A percentile compares a stretch with the other conserved stretches of the same genome.
These are phyloP conservation scores for Fusarium praegraminearum DNA, from an alignment of 2,329 filamentous ascomycete species.

Conservation along the genomic window DNA sequence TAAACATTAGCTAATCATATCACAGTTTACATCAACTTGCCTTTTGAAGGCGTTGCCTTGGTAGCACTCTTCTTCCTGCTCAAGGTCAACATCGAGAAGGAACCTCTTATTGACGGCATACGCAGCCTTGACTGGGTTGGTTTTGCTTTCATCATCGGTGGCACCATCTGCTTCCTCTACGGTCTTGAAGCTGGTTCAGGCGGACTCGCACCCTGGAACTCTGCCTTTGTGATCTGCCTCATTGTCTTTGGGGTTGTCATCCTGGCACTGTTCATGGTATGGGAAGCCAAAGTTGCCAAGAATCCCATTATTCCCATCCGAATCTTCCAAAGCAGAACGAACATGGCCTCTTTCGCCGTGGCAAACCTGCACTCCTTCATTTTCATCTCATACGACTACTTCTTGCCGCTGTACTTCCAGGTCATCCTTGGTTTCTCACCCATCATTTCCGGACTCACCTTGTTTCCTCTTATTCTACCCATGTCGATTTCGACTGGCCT, in stretches of 20 bases:
- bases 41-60: conserved; percentile 59
- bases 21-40: conserved; percentile 69
- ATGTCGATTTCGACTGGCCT: conserved; percentile 71
- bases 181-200: conserved; percentile 84
- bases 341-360: conserved; percentile 72
- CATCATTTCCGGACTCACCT: conserved; percentile 77
- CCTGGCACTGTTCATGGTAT: conserved; percentile 74
- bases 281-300: conserved; percentile 77
- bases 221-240: conserved; percentile 79
- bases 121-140: conserved; percentile 71
- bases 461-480: conserved; percentile 77
- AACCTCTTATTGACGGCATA: conserved; percentile 70
- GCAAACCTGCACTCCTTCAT: conserved; percentile 80
- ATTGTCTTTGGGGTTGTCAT: conserved; percentile 77
- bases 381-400: conserved; percentile 83
- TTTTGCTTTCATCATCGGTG: conserved; percentile 73
- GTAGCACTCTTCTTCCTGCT: conserved; percentile 69
- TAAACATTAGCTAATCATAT: background rate
- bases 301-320: conserved; percentile 82
- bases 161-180: conserved; percentile 88
- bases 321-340: conserved; percentile 75
- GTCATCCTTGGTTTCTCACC: conserved; percentile 75
- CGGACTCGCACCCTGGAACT: conserved; percentile 78
- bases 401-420: conserved; percentile 87
- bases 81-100: conserved; percentile 75